phyloP scores from a whole-genome alignment of 768 basidiomycete genomes.

The Boletus tomentosulus region DNA sequence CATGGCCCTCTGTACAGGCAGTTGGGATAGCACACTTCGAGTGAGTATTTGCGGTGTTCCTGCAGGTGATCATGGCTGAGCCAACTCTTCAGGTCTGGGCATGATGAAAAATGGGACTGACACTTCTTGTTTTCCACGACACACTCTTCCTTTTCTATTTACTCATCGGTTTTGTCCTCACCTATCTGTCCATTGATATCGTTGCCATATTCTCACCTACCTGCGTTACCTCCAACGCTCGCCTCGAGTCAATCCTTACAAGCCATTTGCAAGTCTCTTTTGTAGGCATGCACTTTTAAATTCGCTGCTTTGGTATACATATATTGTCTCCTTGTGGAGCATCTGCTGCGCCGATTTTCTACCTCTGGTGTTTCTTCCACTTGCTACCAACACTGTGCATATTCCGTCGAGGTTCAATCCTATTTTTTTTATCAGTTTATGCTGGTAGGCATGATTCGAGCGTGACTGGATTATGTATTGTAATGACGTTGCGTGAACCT shows the following conservation, averaged over 20 bases:
- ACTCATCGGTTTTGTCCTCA: conserved; percentile 16
- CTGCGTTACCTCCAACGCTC: conserved; percentile 41
- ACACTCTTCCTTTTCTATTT: conserved; percentile 23
- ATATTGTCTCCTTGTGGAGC: conserved; percentile 33
- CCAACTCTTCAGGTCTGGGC: conserved; percentile 69
- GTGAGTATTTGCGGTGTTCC: conserved; percentile 41
- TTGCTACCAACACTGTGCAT: conserved; percentile 40
- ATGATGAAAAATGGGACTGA: conserved; percentile 40
- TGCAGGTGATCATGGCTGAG: conserved; percentile 6
- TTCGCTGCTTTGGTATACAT: conserved; percentile 28
- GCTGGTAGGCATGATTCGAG: background rate
- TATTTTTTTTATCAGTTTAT: conserved; percentile 16
- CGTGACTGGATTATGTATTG: background rate
- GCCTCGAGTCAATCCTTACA: conserved; percentile 65
- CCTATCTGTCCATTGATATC: conserved; percentile 45
- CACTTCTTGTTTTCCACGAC: conserved; percentile 24
- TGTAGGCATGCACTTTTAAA: conserved; percentile 20
- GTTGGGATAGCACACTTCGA: conserved; percentile 96
- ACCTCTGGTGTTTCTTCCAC: conserved; percentile 32
- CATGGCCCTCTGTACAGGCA: conserved; percentile 97
- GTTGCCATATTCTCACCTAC: conserved; percentile 53
- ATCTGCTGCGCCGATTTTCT: conserved; percentile 31
- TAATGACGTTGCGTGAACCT: conserved; percentile 1
- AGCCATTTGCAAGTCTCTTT: conserved; percentile 35
- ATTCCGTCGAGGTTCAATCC: conserved; percentile 37